phyloP scores from a whole-genome alignment of 345 rosid species.

The Lumnitzera littorea region DNA sequence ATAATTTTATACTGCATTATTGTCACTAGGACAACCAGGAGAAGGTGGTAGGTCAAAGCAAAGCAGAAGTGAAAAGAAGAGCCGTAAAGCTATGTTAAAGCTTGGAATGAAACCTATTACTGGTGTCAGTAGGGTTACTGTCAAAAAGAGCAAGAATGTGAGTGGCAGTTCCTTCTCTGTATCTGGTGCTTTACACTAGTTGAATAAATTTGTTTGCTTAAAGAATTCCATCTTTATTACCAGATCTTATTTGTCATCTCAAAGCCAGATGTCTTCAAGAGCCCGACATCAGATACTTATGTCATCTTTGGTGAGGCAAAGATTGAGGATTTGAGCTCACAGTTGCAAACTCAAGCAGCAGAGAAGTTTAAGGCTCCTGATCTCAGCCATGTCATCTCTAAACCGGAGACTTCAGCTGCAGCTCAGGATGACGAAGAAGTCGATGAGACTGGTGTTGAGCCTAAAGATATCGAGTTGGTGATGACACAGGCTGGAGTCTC shows the following conservation, averaged over 20 bases:
- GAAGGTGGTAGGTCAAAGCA: constrained; percentile 68
- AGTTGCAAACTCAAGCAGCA: constrained; percentile 77
- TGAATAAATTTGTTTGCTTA: background rate
- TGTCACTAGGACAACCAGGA: constrained; percentile 35
- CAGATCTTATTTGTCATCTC: constrained; percentile 80
- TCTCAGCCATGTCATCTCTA: constrained; percentile 41
- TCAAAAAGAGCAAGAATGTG: constrained; percentile 83
- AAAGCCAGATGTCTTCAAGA: constrained; percentile 87
- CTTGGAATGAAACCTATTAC: constrained; percentile 80
- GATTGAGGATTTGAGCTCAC: constrained; percentile 87
- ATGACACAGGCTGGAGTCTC: constrained; percentile 93
- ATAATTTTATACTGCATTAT: background rate
- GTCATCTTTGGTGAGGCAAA: constrained; percentile 83
- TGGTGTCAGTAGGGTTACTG: constrained; percentile 76
- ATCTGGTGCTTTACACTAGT: background rate
- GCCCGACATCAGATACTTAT: constrained; percentile 77
- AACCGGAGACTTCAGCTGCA: constrained; percentile 51
- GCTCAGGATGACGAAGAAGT: constrained; percentile 82
- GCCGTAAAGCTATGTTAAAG: constrained; percentile 85
- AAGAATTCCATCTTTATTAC: background rate
- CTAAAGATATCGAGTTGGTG: constrained; percentile 81
- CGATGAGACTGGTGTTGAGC: constrained; percentile 80
- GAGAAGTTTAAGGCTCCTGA: constrained; percentile 81
- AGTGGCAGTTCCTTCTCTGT: constrained; percentile 11
- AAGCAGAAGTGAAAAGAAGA: constrained; percentile 88